Base-by-base conservation (phyloP, 495 filamentous ascomycete species). In the Hypoxylon intermedium region DNA sequence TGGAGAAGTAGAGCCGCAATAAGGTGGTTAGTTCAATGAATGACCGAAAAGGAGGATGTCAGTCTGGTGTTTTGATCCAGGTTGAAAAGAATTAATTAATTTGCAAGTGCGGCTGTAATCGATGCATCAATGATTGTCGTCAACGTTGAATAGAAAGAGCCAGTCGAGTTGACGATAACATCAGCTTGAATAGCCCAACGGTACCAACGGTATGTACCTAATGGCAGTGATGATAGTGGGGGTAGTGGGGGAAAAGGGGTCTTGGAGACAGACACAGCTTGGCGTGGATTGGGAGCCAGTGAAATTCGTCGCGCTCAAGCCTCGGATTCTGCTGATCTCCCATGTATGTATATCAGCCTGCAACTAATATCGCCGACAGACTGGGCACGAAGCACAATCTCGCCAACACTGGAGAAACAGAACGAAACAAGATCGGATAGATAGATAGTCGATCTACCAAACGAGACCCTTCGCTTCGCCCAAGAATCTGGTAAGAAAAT, bases 351-450 rank as follows among this genome's bases (percentile, higher is more conserved):
- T 57, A 60, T 15, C 56, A 49, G 46, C 16, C 38, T 50, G 47
- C 56, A 55, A 48, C 60, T 65, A 60, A 60, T 45, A 45, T 57
- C 23, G 43, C 62, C 62, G 56, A 60, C 41, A 24, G 21, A 49
- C 47, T 24, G 15, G 48, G 48, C 4, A 47, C 15, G 12, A 5
- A 16, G 21, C 16, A 24, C 41, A 33, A 44, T 58, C 37, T 51
- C 45, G 33, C 54, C 21, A 54, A 23, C 31, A 12, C 41, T 34
- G 48, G 55, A 54, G 40, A 51, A 40, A 56, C 46, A 43, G 34
- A 60, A 46, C 15, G 26, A 58, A 50, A 41, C 24, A 41, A 58
- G 40, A 54, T 55, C 45, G 15, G 48, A 60, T 37, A 19, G 43
- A 20, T 43, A 12, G 48, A 60, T 44, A 11, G 46, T 24, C 38